phyloP scores from a whole-genome alignment of 345 rosid species.

The Pistacia integerrima region DNA sequence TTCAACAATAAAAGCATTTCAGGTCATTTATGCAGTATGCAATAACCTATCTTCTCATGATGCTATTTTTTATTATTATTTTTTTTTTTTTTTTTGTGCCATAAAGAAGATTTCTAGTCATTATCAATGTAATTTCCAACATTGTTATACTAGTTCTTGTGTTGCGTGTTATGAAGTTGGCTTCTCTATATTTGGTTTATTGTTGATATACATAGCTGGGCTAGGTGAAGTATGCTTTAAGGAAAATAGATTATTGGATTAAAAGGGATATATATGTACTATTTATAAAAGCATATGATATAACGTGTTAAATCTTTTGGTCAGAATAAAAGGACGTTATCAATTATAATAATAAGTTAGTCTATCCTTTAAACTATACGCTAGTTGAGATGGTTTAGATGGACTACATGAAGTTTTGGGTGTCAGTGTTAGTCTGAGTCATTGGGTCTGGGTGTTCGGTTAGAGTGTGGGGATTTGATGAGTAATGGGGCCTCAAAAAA shows the following conservation, averaged over 20 bases:
- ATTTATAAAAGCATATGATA: not conserved
- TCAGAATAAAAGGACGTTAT: too few species aligned
- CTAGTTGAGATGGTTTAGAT: too few species aligned
- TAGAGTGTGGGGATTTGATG: too few species aligned
- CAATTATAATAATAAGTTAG: too few species aligned
- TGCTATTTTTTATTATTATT: not conserved
- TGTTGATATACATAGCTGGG: not conserved
- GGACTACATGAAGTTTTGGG: too few species aligned
- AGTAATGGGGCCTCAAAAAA: too few species aligned
- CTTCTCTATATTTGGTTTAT: not conserved
- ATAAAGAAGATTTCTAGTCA: not conserved
- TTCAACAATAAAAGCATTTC: constrained; percentile 7
- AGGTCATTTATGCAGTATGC: not conserved
- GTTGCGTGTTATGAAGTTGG: not conserved
- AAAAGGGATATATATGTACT: not conserved
- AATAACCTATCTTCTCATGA: not conserved
- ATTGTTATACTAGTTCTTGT: not conserved
- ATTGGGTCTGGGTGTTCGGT: too few species aligned
- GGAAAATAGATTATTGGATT: not conserved
- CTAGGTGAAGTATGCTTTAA: not conserved
- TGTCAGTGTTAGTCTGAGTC: too few species aligned
- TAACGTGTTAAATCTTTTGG: too few species aligned
- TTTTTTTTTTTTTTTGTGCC: not conserved
- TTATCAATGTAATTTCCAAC: not conserved
- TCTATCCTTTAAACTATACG: too few species aligned